phyloP scores from a whole-genome alignment of 164 flowering plant genomes.

The Magnolia sinica region DNA sequence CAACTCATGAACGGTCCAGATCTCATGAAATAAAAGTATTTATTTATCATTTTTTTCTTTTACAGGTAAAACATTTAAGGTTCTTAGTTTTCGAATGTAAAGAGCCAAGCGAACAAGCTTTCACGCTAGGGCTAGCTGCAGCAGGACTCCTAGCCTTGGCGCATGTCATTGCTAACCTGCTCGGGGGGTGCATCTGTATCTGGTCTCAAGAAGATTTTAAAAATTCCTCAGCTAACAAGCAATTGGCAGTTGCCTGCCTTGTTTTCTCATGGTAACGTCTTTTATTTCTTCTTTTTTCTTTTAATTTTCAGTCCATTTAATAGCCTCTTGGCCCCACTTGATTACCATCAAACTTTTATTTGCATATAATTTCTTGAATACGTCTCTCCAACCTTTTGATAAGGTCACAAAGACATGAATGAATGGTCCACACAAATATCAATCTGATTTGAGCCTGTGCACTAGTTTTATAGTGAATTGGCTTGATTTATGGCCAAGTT shows the following conservation, averaged over 20 bases:
- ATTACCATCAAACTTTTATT: not conserved
- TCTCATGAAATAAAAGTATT: not conserved
- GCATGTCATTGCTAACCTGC: slow-evolving; percentile 63
- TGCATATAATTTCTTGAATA: not conserved
- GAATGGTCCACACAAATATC: no score
- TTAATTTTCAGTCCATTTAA: not conserved
- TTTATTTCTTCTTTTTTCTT: not conserved
- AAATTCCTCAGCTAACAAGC: slow-evolving; percentile 57
- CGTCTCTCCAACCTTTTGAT: not conserved
- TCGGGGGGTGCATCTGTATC: slow-evolving; percentile 72
- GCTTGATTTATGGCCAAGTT: no score
- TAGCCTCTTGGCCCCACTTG: not conserved
- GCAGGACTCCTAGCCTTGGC: slow-evolving; percentile 55
- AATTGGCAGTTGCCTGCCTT: slow-evolving; percentile 60
- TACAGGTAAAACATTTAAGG: slow-evolving; percentile 67
- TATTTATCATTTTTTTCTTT: not conserved
- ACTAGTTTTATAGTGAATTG: no score
- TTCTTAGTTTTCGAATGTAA: slow-evolving; percentile 77
- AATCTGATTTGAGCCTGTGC: no score
- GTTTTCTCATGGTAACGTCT: slow-evolving; percentile 61
- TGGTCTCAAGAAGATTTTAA: slow-evolving; percentile 58
- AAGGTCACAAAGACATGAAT: no score
- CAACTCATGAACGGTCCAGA: no score
- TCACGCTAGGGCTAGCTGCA: slow-evolving; percentile 69
- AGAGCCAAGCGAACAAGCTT: slow-evolving; percentile 77